Conservation (phyloP, 768 basidiomycete genomes). For the Boletellus emodensis region DNA sequence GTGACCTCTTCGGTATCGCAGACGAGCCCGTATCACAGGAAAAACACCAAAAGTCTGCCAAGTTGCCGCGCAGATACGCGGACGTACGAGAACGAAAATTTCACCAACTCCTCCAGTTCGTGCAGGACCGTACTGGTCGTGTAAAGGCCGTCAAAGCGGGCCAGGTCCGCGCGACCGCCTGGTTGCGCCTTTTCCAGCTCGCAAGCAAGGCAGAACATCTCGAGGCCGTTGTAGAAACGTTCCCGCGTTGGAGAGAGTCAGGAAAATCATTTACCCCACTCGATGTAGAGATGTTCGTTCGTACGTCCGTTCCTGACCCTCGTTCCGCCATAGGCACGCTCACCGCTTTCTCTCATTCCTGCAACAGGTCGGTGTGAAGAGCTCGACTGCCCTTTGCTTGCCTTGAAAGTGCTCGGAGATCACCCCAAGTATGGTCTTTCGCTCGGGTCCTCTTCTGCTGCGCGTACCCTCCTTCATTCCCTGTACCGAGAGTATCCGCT, state of each 20-base stretch:
- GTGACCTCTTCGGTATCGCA: constrained; percentile 9
- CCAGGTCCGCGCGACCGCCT: constrained; percentile 43
- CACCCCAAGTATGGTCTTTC: constrained; percentile 57
- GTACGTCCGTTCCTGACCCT: constrained; percentile 36
- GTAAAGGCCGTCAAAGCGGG: constrained; percentile 27
- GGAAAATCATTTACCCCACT: constrained; percentile 36
- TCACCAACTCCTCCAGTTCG: constrained; percentile 22
- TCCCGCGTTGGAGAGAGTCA: constrained; percentile 49
- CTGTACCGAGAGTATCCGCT: constrained; percentile 47
- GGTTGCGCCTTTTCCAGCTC: constrained; percentile 49
- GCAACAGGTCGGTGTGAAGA: constrained; percentile 57
- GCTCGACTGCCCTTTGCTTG: constrained; percentile 50
- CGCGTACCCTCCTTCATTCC: constrained; percentile 54
- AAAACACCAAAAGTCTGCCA: not conserved
- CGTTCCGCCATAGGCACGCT: not conserved
- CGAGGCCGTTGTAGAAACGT: constrained; percentile 39
- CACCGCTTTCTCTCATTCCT: not conserved
- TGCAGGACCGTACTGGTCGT: constrained; percentile 27
- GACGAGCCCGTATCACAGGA: constrained; percentile 1
- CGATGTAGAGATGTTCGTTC: constrained; percentile 48
- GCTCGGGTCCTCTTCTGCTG: constrained; percentile 45
- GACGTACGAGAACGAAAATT: constrained; percentile 22
- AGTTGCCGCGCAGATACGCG: not conserved
- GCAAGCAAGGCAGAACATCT: constrained; percentile 49
- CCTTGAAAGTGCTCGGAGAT: constrained; percentile 58